A percentile compares a stretch with the other conserved stretches of the same genome.
phyloP scores from a whole-genome alignment of 176 grass and related monocot species.

The Rhipidocladum racemiflorum region DNA sequence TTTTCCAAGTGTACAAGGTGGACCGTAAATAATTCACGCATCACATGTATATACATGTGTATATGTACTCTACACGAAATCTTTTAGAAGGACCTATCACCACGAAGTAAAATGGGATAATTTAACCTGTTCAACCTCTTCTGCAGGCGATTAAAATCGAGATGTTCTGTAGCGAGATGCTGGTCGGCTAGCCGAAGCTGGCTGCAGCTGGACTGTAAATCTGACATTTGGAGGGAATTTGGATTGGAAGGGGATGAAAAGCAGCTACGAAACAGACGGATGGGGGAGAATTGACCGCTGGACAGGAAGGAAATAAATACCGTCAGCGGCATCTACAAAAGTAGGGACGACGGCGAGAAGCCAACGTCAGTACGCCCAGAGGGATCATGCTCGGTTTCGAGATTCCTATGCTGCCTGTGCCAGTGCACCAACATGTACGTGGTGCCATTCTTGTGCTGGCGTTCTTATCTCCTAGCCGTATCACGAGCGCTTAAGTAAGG shows the following conservation, averaged over 20 bases:
- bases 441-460: no score
- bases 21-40: no score
- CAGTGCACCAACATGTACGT: not conserved
- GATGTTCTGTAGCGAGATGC: no score
- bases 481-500: no score
- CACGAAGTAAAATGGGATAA: no score
- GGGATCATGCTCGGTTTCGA: not conserved
- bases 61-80: no score
- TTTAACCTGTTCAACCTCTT: no score
- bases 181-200: not conserved
- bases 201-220: not conserved
- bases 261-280: not conserved
- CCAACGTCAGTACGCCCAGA: not conserved
- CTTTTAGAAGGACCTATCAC: no score
- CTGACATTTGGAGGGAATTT: not conserved
- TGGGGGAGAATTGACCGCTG: not conserved
- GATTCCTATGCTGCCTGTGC: not conserved
- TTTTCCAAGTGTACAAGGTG: no score
- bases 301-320: not conserved
- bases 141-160: no score
- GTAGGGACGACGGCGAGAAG: not conserved
- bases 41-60: no score
- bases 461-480: no score
- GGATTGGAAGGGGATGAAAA: not conserved
- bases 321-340: not conserved